Conservation (phyloP, 2,329 filamentous ascomycete species). For the Zymoseptoria passerinii region DNA sequence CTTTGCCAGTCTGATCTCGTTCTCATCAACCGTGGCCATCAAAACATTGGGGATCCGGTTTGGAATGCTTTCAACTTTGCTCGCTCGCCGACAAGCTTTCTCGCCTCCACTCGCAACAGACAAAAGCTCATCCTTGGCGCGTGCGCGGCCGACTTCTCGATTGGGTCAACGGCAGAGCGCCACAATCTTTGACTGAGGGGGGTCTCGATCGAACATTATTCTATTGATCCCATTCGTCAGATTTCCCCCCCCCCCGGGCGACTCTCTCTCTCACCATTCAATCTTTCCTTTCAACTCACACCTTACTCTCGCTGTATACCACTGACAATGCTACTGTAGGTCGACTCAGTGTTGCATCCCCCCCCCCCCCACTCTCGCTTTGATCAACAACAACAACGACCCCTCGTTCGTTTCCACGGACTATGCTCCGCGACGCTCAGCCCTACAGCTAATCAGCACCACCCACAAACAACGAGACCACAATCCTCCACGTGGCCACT, state of each 20-base stretch:
- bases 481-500: not conserved
- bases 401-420: not conserved
- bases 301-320: not conserved
- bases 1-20: no score
- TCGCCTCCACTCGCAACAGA: not conserved
- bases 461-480: not conserved
- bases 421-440: not conserved
- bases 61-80: not conserved
- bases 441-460: not conserved
- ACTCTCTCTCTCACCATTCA: not conserved
- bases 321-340: not conserved
- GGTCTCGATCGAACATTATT: not conserved
- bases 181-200: not conserved
- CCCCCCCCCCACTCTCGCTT: not conserved
- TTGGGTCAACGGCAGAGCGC: not conserved
- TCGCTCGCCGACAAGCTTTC: not conserved
- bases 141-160: not conserved
- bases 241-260: no score
- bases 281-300: not conserved
- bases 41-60: not conserved
- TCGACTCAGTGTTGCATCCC: not conserved
- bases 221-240: no score
- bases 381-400: not conserved
- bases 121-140: not conserved
- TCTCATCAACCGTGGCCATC: no score